phyloP scores from a whole-genome alignment of 2,329 filamentous ascomycete species.

The Ceratocystis lukuohia region DNA sequence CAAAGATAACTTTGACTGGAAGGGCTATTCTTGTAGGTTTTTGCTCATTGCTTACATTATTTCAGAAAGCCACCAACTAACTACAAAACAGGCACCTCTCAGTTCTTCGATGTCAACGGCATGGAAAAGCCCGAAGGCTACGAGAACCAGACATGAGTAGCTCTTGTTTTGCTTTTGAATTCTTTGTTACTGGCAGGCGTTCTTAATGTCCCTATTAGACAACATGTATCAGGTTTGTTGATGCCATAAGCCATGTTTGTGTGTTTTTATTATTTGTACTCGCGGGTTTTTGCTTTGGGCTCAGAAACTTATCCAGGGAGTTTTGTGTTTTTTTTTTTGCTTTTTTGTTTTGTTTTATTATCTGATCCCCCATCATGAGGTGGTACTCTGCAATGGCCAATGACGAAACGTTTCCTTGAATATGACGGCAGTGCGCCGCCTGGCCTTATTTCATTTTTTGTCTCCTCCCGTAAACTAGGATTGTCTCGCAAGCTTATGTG shows the following conservation, averaged over 20 bases:
- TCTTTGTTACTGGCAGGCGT: slow-evolving; percentile 15
- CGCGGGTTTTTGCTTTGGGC: neutral
- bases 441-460: neutral
- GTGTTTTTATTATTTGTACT: slow-evolving; percentile 4
- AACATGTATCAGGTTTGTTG: neutral
- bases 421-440: neutral
- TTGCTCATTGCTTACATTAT: slow-evolving; percentile 16
- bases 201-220: slow-evolving; percentile 6
- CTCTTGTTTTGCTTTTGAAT: slow-evolving; percentile 12
- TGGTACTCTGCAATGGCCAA: slow-evolving; percentile 11
- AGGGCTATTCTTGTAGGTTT: slow-evolving; percentile 83
- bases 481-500: neutral
- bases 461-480: neutral
- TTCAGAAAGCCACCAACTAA: neutral
- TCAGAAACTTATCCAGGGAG: neutral
- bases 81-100: slow-evolving; percentile 43
- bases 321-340: neutral
- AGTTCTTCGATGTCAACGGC: slow-evolving; percentile 73
- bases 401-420: neutral
- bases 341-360: neutral
- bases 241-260: slow-evolving; percentile 7
- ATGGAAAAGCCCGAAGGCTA: slow-evolving; percentile 75
- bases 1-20: slow-evolving; percentile 98
- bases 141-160: slow-evolving; percentile 48
- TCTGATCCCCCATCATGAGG: slow-evolving; percentile 4